Conservation (phyloP, 495 filamentous ascomycete genomes). For the Neurospora hispaniola region DNA sequence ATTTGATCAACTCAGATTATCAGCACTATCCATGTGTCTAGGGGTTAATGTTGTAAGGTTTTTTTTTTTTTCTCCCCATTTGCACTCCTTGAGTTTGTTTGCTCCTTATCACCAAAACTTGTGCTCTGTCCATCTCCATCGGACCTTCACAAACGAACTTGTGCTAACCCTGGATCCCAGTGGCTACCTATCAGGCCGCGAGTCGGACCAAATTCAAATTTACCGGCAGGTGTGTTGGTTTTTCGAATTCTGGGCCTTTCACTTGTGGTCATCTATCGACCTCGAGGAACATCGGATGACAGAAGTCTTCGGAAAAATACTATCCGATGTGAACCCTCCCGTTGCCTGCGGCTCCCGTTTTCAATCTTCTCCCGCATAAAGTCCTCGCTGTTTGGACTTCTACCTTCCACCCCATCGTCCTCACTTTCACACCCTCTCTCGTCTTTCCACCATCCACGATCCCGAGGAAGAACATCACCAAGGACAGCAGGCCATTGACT, state of each 20-base stretch:
- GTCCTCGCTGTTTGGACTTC: not conserved
- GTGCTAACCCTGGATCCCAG: not conserved
- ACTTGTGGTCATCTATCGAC: not conserved
- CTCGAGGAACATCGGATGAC: not conserved
- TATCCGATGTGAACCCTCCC: not conserved
- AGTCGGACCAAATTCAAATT: not conserved
- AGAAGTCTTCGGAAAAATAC: not conserved
- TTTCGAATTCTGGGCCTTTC: not conserved
- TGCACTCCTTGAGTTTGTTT: not conserved
- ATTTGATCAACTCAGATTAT: not conserved
- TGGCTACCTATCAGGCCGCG: not conserved
- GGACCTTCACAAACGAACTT: not conserved
- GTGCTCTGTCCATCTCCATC: not conserved
- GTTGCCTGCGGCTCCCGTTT: not conserved
- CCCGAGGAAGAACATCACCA: not conserved
- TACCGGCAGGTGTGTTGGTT: not conserved
- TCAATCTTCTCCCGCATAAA: not conserved
- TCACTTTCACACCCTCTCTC: not conserved
- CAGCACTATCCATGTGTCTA: not conserved
- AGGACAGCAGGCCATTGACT: not conserved
- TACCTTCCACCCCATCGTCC: not conserved
- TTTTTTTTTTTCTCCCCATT: not conserved
- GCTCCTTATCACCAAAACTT: not conserved
- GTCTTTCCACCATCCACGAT: not conserved
- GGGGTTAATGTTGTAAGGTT: not conserved